phyloP scores from a whole-genome alignment of 495 filamentous ascomycete species.

The Tirmania nivea region DNA sequence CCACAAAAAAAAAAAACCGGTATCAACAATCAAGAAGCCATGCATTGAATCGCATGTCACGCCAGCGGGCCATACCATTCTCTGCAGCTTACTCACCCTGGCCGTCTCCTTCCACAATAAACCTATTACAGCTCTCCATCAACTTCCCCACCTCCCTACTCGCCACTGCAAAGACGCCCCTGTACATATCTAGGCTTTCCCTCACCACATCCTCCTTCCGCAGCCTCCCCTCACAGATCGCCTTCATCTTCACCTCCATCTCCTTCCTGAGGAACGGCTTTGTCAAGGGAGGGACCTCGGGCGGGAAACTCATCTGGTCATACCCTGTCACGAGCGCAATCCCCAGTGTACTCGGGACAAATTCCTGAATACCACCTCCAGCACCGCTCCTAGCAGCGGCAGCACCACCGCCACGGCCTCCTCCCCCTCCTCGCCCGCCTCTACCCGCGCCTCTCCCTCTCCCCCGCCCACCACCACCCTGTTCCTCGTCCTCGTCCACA shows the following conservation, averaged over 20 bases:
- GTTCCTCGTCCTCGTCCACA: constrained; percentile 7
- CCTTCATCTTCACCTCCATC: constrained; percentile 88
- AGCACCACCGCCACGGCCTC: constrained; percentile 23
- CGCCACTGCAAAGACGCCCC: constrained; percentile 40
- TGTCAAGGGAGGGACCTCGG: constrained; percentile 52
- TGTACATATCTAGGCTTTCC: constrained; percentile 65
- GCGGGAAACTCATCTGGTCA: constrained; percentile 54
- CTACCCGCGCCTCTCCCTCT: constrained; percentile 21
- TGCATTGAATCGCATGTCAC: too few species aligned
- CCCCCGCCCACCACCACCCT: constrained; percentile 23
- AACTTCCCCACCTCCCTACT: not conserved
- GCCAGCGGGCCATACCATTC: not conserved
- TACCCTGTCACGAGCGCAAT: constrained; percentile 85
- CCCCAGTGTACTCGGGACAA: constrained; percentile 77
- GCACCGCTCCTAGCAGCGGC: constrained; percentile 25
- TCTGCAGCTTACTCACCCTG: not conserved
- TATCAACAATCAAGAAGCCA: too few species aligned
- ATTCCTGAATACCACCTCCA: constrained; percentile 45
- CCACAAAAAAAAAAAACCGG: too few species aligned
- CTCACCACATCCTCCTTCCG: constrained; percentile 50
- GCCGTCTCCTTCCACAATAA: not conserved
- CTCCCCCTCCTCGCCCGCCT: constrained; percentile 25
- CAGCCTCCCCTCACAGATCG: constrained; percentile 73
- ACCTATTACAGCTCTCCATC: not conserved
- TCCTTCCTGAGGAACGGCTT: constrained; percentile 97